A percentile compares a stretch with the other conserved stretches of the same genome.
phyloP scores from a whole-genome alignment of 345 rosid species.

The Gossypium longicalyx region DNA sequence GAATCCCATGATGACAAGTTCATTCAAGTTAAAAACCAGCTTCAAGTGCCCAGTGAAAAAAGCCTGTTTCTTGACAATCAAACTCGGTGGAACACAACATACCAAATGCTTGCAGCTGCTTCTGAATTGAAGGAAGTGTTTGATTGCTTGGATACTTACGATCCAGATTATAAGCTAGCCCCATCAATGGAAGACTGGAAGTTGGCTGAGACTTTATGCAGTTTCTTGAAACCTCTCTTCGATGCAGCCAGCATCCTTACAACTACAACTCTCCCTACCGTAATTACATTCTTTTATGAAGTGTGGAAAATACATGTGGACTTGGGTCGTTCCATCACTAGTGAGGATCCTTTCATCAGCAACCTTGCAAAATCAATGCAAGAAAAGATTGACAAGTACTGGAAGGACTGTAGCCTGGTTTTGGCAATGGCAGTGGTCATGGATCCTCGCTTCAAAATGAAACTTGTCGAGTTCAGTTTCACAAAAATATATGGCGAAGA shows the following conservation, averaged over 20 bases:
- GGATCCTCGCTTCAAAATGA: constrained; percentile 99
- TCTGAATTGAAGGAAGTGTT: constrained; percentile 84
- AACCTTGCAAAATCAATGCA: constrained; percentile 51
- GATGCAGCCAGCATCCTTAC: constrained; percentile 64
- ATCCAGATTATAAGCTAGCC: constrained; percentile 69
- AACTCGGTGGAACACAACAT: constrained; percentile 78
- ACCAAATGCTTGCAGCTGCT: constrained; percentile 80
- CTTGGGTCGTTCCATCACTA: constrained; percentile 44
- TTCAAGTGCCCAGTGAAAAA: constrained; percentile 77
- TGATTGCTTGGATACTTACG: constrained; percentile 77
- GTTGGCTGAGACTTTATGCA: constrained; percentile 60
- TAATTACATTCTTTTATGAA: constrained; percentile 69
- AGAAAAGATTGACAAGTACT: constrained; percentile 63
- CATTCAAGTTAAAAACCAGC: constrained; percentile 79
- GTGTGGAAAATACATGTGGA: constrained; percentile 83
- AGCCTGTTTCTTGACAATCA: constrained; percentile 64
- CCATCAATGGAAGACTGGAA: constrained; percentile 77
- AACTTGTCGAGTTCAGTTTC: constrained; percentile 93
- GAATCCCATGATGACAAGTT: constrained; percentile 86
- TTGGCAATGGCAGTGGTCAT: constrained; percentile 80
- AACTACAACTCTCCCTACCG: constrained; percentile 42
- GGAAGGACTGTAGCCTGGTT: constrained; percentile 80
- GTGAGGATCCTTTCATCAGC: constrained; percentile 57
- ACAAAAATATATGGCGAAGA: constrained; percentile 76
- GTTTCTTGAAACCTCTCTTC: constrained; percentile 62